Conservation (phyloP, 2,329 filamentous ascomycete genomes). For the Aspergillus ochraceoroseus region DNA sequence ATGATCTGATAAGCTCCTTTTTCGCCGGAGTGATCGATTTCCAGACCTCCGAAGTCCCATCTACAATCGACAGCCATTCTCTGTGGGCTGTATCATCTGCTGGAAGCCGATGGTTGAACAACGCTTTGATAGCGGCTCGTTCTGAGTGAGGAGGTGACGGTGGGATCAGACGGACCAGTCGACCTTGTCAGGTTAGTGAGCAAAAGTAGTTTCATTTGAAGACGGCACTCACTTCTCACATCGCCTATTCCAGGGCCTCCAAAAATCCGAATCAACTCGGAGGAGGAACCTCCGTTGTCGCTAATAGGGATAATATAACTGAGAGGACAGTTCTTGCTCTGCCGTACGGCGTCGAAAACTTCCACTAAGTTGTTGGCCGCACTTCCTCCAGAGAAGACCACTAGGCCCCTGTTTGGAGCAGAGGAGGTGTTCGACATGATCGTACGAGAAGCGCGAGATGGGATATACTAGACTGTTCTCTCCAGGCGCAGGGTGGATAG, state of each 20-base stretch:
- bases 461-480: too few species aligned
- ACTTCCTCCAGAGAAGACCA: slow-evolving; percentile 86
- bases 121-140: slow-evolving; percentile 66
- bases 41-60: slow-evolving; percentile 76
- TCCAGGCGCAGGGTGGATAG: too few species aligned
- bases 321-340: slow-evolving; percentile 62
- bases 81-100: slow-evolving; percentile 58
- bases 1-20: slow-evolving; percentile 69
- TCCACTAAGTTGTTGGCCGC: slow-evolving; percentile 94
- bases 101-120: slow-evolving; percentile 84
- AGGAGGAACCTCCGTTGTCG: slow-evolving; percentile 92
- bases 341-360: slow-evolving; percentile 66
- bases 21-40: slow-evolving; percentile 63
- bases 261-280: slow-evolving; percentile 88
- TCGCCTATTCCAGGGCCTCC: slow-evolving; percentile 84
- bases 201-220: not conserved
- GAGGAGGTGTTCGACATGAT: slow-evolving; percentile 15
- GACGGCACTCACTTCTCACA: slow-evolving; percentile 58
- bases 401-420: slow-evolving; percentile 53
- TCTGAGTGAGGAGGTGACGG: slow-evolving; percentile 57
- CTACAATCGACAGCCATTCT: slow-evolving; percentile 87
- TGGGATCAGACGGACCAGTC: slow-evolving; percentile 86
- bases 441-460: too few species aligned
- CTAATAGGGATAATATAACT: slow-evolving; percentile 92
- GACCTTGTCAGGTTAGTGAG: slow-evolving; percentile 51